Conservation (phyloP, 768 basidiomycete species). For the Pseudohyphozyma bogoriensis region DNA sequence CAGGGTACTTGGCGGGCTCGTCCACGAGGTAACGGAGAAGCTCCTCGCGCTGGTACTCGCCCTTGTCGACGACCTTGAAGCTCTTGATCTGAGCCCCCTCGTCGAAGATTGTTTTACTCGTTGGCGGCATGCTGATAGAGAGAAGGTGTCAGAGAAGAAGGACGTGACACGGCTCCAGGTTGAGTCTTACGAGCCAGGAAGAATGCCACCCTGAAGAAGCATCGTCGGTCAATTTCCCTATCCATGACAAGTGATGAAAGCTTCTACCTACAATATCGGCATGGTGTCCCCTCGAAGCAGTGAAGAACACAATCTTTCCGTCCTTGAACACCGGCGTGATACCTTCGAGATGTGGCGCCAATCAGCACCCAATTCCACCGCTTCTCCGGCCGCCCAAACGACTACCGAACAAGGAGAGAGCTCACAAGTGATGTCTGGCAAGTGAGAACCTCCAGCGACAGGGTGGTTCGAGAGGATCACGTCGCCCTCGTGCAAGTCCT, state of each 20-base stretch:
- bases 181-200: not conserved
- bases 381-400: not conserved
- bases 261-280: slow-evolving; percentile 57
- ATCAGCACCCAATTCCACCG: slow-evolving; percentile 83
- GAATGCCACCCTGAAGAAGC: slow-evolving; percentile 27
- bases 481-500: slow-evolving; percentile 72
- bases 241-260: too few species aligned
- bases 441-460: slow-evolving; percentile 52
- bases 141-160: slow-evolving; percentile 56
- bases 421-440: slow-evolving; percentile 66
- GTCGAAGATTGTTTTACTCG: slow-evolving; percentile 78
- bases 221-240: too few species aligned
- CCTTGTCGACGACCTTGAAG: slow-evolving; percentile 79
- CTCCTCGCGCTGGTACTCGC: slow-evolving; percentile 66
- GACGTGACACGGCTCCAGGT: not conserved
- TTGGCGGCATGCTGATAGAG: slow-evolving; percentile 79
- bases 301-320: slow-evolving; percentile 37
- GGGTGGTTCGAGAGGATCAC: slow-evolving; percentile 89
- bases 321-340: slow-evolving; percentile 79
- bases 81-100: slow-evolving; percentile 78
- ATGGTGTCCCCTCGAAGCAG: slow-evolving; percentile 82
- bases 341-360: slow-evolving; percentile 81
- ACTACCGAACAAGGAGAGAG: too few species aligned
- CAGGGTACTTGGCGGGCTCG: slow-evolving; percentile 58
- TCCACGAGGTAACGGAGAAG: slow-evolving; percentile 71